Base-by-base conservation (phyloP, 441 rosid genomes). In the Arabidopsis hybrid region DNA sequence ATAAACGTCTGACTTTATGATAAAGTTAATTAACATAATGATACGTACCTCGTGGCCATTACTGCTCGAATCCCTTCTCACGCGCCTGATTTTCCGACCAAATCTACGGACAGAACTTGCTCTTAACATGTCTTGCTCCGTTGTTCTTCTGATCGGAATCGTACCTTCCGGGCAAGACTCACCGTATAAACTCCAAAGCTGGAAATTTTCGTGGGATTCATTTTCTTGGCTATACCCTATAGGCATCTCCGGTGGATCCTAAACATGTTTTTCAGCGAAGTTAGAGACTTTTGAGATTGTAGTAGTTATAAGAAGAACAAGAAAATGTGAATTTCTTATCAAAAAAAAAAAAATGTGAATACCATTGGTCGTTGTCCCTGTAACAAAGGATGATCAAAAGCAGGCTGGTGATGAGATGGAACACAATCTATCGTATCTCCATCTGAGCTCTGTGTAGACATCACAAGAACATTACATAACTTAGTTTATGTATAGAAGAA, bases 401-500 rank as follows among this genome's bases (percentile, higher is more conserved):
- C 99, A 14, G 89, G 95, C 50, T 95, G 99, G 40, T 74, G 77
- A 82, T 90, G 92, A 75, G 96, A 81, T 39, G 78, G 67, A 17
- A 95, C 88, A 80, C 99, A 95, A 53, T 95, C 99, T 78, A 95
- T 86, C 5, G 63, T 45, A 82, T 95, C 99, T 47, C 99, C 98
- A 71, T 89, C 97, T 17, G 95, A 87, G 77, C 98, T 95, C 99
- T 95, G 87, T 78, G 26, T 21, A 36, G 83, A 21, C 70, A 80
- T 61, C 89, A 35, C 17, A 65, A 59, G 31, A 65, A 32, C 49
- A 14, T 21, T 69, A 57, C 1, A 10, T 26, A 21, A 55, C 3
- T 16, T 36, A 17, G 55, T 38, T 13, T 7, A 2, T 91, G 9
- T 88, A 69, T 16, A 43, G 16, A 69, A 26, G 4, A 16, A 43